Evolutionary conservation across 2,329 filamentous ascomycete genomes (phyloP).

Genomic region (Coniella vitis): DNA sequence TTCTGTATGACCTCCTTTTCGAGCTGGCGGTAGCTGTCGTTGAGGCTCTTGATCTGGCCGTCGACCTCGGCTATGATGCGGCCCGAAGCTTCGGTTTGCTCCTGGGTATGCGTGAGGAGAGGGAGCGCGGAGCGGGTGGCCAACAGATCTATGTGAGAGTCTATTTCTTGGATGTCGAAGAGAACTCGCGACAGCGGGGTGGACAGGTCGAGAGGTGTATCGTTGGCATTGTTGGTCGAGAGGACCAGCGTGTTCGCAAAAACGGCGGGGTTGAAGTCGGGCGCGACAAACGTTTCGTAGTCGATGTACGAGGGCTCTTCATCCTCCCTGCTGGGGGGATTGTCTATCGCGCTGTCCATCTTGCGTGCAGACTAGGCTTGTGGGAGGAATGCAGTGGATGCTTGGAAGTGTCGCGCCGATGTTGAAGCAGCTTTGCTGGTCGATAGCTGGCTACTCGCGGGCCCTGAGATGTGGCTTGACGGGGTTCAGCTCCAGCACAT

Average conservation of each 20-base stretch:
- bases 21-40: slow-evolving; percentile 77
- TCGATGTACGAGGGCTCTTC: slow-evolving; percentile 83
- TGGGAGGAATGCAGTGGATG: too few species aligned
- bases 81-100: slow-evolving; percentile 65
- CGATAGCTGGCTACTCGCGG: too few species aligned
- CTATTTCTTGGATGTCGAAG: slow-evolving; percentile 94
- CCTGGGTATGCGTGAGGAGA: slow-evolving; percentile 69
- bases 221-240: slow-evolving; percentile 84
- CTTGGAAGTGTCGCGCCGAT: too few species aligned
- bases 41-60: slow-evolving; percentile 70
- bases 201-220: slow-evolving; percentile 84
- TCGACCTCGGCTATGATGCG: slow-evolving; percentile 71
- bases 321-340: slow-evolving; percentile 27
- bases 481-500: too few species aligned
- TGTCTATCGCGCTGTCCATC: slow-evolving; percentile 24
- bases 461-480: too few species aligned
- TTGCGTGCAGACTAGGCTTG: not conserved
- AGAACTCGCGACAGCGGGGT: slow-evolving; percentile 89
- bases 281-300: slow-evolving; percentile 84
- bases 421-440: too few species aligned
- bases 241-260: slow-evolving; percentile 89
- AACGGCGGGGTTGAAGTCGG: slow-evolving; percentile 68
- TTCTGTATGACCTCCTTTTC: slow-evolving; percentile 81
- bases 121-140: slow-evolving; percentile 80
- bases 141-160: slow-evolving; percentile 87